Conservation (phyloP, 2,329 filamentous ascomycete genomes). For the Fusarium sp. region DNA sequence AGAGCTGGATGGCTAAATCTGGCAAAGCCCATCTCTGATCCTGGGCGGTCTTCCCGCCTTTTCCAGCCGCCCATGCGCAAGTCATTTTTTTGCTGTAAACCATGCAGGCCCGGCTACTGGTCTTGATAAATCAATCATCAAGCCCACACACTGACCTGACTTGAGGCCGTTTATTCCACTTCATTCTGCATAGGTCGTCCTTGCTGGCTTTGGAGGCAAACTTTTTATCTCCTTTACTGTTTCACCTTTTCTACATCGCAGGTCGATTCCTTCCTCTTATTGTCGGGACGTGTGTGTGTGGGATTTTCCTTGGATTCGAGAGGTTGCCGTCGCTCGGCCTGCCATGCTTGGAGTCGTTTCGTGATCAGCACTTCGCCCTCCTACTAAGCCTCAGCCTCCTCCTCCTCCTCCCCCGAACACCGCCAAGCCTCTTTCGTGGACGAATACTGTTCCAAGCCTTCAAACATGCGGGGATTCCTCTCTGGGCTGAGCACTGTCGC, state of each 20-base stretch:
- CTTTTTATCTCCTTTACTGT: not conserved
- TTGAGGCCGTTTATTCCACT: not conserved
- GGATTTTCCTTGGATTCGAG: not conserved
- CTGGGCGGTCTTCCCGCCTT: not conserved
- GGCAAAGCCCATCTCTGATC: not conserved
- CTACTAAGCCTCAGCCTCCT: not conserved
- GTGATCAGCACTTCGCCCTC: not conserved
- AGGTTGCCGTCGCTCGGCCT: not conserved
- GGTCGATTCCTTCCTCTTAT: not conserved
- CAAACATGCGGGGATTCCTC: constrained; percentile 8
- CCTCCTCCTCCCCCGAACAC: not conserved
- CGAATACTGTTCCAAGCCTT: not conserved
- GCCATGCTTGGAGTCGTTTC: not conserved
- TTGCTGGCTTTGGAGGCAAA: not conserved
- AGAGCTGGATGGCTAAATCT: not conserved
- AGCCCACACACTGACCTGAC: not conserved
- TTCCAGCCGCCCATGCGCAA: not conserved
- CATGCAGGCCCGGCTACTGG: not conserved
- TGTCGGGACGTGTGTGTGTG: not conserved
- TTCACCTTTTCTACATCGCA: not conserved
- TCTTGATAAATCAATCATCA: not conserved
- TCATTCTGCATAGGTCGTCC: not conserved
- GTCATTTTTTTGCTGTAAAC: not conserved
- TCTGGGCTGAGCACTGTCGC: constrained; percentile 3
- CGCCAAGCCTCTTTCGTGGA: not conserved